A percentile compares a stretch with the other conserved stretches of the same genome.
phyloP scores from a whole-genome alignment of 176 grass and related monocot genomes.

The Leersia perrieri region DNA sequence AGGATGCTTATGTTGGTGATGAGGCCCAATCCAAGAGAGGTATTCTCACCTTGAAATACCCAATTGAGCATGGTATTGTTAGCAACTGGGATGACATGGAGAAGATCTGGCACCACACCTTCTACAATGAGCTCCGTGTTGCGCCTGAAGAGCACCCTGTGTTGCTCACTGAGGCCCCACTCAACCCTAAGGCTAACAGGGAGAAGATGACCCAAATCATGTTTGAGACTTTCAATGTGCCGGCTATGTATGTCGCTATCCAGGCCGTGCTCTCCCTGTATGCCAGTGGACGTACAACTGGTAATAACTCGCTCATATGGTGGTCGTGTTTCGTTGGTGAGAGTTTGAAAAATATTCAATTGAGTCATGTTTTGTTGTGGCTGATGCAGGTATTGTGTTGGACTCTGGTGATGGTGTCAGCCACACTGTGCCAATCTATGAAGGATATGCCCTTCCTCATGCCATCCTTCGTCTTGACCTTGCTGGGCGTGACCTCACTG shows the following conservation, averaged over 20 bases:
- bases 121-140: constrained; percentile 48
- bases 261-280: constrained; percentile 51
- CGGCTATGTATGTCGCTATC: constrained; percentile 55
- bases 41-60: constrained; percentile 47
- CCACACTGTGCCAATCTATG: constrained; percentile 46
- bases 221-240: constrained; percentile 51
- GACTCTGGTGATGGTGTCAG: constrained; percentile 51
- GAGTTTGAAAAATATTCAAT: neutral
- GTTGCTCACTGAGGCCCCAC: constrained; percentile 48
- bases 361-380: neutral
- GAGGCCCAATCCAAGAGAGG: constrained; percentile 54
- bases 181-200: constrained; percentile 51
- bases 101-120: constrained; percentile 52
- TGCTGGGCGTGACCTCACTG: constrained; percentile 47
- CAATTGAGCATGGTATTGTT: constrained; percentile 43
- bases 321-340: neutral
- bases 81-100: constrained; percentile 58
- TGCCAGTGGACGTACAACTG: constrained; percentile 47
- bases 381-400: constrained; percentile 38
- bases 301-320: constrained; percentile 13
- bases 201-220: constrained; percentile 55
- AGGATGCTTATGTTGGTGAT: constrained; percentile 49
- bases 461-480: constrained; percentile 49
- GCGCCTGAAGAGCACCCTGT: constrained; percentile 49
- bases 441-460: constrained; percentile 45